These are phyloP conservation scores for Amaranthus palmeri DNA, from an alignment of 148 eudicot genomes.

Conservation along the genomic window DNA sequence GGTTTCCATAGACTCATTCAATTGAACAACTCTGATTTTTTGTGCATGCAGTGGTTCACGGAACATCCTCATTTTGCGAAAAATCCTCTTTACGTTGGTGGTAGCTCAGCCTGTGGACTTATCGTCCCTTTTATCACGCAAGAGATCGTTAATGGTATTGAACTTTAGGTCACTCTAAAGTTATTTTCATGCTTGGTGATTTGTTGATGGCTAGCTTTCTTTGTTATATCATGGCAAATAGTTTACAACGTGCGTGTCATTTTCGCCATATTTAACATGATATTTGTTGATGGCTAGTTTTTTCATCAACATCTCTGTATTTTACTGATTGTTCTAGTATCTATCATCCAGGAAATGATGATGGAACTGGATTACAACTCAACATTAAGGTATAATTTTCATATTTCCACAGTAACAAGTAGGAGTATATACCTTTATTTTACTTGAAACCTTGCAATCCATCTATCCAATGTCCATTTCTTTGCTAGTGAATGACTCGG, in stretches of 20 bases:
- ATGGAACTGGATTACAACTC: background rate
- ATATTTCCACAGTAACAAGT: too few relatives aligned
- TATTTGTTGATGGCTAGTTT: background rate
- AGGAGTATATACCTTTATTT: background rate
- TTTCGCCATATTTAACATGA: background rate
- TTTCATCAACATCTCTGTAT: too few relatives aligned
- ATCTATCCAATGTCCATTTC: background rate
- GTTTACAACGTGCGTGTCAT: background rate
- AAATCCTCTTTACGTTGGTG: conserved; percentile 6
- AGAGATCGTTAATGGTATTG: background rate
- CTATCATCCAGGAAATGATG: conserved; percentile 8
- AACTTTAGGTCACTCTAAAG: background rate
- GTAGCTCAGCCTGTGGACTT: conserved; percentile 11
- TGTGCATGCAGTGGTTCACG: background rate
- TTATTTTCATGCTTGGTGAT: too few relatives aligned
- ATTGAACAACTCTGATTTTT: background rate
- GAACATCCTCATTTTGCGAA: conserved; percentile 3
- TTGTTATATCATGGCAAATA: background rate
- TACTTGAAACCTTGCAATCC: background rate
- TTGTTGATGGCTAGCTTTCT: too few relatives aligned
- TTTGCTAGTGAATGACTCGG: background rate
- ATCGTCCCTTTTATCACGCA: conserved; percentile 3
- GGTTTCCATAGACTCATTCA: too few relatives aligned
- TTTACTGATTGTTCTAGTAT: background rate
- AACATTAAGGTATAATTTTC: conserved; percentile 1